Evolutionary conservation across 2,329 filamentous ascomycete species (phyloP), one percentile per base, ranked within the genome.

Genomic region (Colletotrichum graminicola): DNA sequence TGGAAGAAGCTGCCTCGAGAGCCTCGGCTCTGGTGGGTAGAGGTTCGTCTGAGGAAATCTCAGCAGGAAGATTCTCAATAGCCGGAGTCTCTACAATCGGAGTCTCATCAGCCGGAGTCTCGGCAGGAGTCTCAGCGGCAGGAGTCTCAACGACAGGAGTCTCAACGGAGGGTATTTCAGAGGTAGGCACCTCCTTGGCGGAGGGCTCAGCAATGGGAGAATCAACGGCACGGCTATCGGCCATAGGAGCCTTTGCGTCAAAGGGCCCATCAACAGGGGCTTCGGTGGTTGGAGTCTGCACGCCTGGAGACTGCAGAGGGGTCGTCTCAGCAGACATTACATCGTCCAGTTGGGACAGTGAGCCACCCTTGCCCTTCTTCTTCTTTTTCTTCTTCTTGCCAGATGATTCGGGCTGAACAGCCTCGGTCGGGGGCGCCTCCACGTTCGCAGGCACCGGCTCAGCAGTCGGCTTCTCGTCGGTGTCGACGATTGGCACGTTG

Each of bases 301-400:
- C 3, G 1, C 60, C 60, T n/a, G 61, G 49, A 47, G 49, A 54
- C 18, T 63, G 61, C 16, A 63, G 32, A 57, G 47, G 45, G 47
- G 63, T 51, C 61, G 32, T 71, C 59, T 65, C 72, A 36, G 43
- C 34, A 23, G 59, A 21, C 21, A 63, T 16, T 1, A 51, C 12
- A 32, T 68, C 54, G 3, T 71, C 68, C 47, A 55, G 51, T 62
- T 66, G 64, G 10, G 71, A 55, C 1, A 61, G 32, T 1, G 49
- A 68, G 1, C 39, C 34, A 29, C 66, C 55, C 64, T 71, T 73
- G 32, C 62, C 71, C 71, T 72, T 75, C 73, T 73, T 75, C 57
- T 73, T 75, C 56, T 76, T 77, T 65, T 77, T 76, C 71, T 75
- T 75, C 39, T 77, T 74, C 62, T 75, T 78, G 18, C 61, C 70